Conservation (phyloP, 345 rosid species). For the Eucalyptus shirleyi region DNA sequence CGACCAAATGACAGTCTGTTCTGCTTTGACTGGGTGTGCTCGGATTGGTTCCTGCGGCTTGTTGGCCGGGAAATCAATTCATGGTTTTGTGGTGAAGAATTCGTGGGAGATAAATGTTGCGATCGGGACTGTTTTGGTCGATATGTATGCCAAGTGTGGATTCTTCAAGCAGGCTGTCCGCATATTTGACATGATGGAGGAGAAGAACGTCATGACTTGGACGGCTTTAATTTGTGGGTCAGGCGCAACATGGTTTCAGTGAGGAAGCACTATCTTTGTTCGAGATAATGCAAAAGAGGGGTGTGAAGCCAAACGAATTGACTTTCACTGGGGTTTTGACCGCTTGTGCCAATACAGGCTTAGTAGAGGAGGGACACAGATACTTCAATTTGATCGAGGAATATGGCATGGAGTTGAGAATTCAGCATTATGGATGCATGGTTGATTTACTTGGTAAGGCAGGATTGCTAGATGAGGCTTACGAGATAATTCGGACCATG, state of each 20-base stretch:
- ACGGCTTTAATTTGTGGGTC: constrained; percentile 42
- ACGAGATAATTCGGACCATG: constrained; percentile 11
- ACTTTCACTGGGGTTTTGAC: constrained; percentile 30
- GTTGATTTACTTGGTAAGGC: constrained; percentile 38
- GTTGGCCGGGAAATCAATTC: constrained; percentile 32
- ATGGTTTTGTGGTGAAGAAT: constrained; percentile 34
- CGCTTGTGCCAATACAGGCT: constrained; percentile 37
- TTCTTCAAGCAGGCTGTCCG: constrained; percentile 10
- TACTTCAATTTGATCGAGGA: constrained; percentile 25
- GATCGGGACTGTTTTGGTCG: constrained; percentile 27
- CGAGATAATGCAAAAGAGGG: constrained; percentile 19
- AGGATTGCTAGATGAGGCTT: constrained; percentile 28
- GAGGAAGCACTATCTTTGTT: constrained; percentile 34
- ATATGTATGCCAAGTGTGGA: constrained; percentile 47
- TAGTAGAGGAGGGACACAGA: constrained; percentile 23
- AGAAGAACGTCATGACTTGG: constrained; percentile 42
- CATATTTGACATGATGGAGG: constrained; percentile 24
- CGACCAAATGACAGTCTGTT: constrained; percentile 28
- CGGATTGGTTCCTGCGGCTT: constrained; percentile 16
- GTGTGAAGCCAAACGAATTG: constrained; percentile 7
- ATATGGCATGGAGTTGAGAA: constrained; percentile 21
- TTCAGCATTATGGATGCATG: constrained; percentile 52
- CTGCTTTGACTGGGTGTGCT: constrained; percentile 38
- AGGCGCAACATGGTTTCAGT: constrained; percentile 35
- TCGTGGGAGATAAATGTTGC: constrained; percentile 22